Conservation (phyloP, 1,284 basidiomycete genomes). For the Stygiomarasmius scandens region DNA sequence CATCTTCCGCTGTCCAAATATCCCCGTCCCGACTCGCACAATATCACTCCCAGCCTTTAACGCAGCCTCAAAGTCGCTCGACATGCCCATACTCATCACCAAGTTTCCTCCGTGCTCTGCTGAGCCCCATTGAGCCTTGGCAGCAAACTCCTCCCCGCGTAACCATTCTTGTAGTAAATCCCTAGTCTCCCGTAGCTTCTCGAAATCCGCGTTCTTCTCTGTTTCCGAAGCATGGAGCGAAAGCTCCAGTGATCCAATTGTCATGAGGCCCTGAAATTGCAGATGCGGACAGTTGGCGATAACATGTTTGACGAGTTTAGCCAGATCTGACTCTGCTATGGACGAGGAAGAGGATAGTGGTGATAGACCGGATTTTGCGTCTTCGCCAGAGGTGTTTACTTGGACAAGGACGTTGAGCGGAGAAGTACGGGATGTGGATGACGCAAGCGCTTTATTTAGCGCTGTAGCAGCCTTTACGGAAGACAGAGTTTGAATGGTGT, state of each 20-base stretch:
- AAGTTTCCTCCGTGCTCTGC: conserved; percentile 50
- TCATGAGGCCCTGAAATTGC: conserved; percentile 89
- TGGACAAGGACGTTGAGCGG: conserved; percentile 85
- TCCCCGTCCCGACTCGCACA: conserved; percentile 90
- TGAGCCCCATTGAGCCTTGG: conserved; percentile 48
- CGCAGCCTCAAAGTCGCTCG: conserved; percentile 90
- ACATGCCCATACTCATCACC: conserved; percentile 98
- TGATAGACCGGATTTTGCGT: conserved; percentile 84
- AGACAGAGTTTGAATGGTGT: conserved; percentile 89
- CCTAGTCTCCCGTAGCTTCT: conserved; percentile 66
- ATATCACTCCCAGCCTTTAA: conserved; percentile 83
- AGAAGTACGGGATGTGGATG: conserved; percentile 36
- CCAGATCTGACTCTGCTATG: conserved; percentile 44
- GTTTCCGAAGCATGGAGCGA: conserved; percentile 61
- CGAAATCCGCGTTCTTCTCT: conserved; percentile 85
- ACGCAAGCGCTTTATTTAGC: conserved; percentile 77
- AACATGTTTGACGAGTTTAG: conserved; percentile 74
- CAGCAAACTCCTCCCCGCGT: conserved; percentile 27
- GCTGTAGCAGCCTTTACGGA: conserved; percentile 83
- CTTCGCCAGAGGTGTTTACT: conserved; percentile 94
- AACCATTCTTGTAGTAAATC: conserved; percentile 56
- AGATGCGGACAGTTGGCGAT: conserved; percentile 75
- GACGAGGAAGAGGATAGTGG: conserved; percentile 43
- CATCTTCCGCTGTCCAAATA: conserved; percentile 79
- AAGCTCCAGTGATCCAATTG: conserved; percentile 84